A percentile compares a stretch with the other conserved stretches of the same genome.
phyloP scores from a whole-genome alignment of 169 alveolate genomes.

The Plasmodium berghei region DNA sequence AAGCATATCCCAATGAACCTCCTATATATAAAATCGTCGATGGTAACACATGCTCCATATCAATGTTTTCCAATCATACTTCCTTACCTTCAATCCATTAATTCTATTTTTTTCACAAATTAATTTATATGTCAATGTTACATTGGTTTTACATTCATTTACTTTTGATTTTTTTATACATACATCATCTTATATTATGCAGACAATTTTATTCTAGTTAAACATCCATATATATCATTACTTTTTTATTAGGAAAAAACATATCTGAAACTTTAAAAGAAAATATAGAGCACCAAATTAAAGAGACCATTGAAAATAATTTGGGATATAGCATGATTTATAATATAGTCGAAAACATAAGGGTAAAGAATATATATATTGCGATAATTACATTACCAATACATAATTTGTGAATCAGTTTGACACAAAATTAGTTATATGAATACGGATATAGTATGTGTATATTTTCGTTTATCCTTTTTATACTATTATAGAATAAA shows the following conservation, averaged over 20 bases:
- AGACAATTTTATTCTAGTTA: too few relatives aligned
- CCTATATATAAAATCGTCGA: conserved; percentile 60
- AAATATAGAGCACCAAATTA: conserved; percentile 32
- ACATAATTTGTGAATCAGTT: neutral
- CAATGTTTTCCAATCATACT: too few relatives aligned
- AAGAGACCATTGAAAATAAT: conserved; percentile 62
- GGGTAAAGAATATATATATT: conserved; percentile 15
- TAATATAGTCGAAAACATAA: conserved; percentile 57
- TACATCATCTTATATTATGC: too few relatives aligned
- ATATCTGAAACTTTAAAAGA: conserved; percentile 5
- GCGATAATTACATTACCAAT: neutral
- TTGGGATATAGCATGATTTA: conserved; percentile 69
- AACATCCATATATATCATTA: too few relatives aligned
- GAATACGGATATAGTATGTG: neutral
- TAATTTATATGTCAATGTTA: too few relatives aligned
- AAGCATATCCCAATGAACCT: conserved; percentile 52
- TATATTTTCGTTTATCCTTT: neutral
- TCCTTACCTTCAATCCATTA: too few relatives aligned
- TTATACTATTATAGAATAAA: neutral
- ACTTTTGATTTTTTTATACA: too few relatives aligned
- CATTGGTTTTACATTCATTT: too few relatives aligned
- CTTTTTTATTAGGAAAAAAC: conserved; percentile 25
- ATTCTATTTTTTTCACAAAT: too few relatives aligned
- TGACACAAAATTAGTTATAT: too few relatives aligned
- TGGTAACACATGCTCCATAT: neutral